Evolutionary conservation across 202 grass and related monocot genomes (phyloP).

Genomic region (Carex arenaria): DNA sequence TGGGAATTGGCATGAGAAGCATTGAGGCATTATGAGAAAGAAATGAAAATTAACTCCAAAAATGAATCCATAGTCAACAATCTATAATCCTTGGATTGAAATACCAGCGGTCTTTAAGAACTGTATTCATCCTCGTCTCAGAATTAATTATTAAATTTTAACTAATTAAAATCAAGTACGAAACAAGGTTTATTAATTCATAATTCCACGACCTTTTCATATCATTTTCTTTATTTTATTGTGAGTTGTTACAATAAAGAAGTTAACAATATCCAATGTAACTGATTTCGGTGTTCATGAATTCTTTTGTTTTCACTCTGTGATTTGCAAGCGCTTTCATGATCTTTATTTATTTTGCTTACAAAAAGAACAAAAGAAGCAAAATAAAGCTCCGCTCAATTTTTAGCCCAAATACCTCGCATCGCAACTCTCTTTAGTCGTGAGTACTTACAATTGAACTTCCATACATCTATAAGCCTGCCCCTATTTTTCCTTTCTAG

Average conservation of each 20-base stretch:
- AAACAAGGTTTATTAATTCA: neutral
- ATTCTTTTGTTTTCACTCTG: too few species aligned
- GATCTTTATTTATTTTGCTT: neutral
- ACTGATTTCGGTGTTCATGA: neutral
- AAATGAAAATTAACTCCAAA: too few species aligned
- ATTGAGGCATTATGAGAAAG: too few species aligned
- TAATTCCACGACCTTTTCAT: neutral
- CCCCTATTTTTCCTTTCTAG: neutral
- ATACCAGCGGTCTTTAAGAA: neutral
- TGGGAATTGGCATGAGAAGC: too few species aligned
- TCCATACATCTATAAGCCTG: neutral
- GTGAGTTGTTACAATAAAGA: neutral
- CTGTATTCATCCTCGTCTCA: neutral
- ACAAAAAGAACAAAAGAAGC: conserved; percentile 9
- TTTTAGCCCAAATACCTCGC: neutral
- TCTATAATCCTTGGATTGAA: neutral
- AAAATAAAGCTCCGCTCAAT: neutral
- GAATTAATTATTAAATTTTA: neutral
- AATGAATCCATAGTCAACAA: neutral
- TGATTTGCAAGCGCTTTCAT: too few species aligned
- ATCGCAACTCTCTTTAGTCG: neutral
- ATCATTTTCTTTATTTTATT: neutral
- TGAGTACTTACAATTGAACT: neutral
- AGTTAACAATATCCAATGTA: neutral
- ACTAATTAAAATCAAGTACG: neutral